Evolutionary conservation across 75 land plant genomes (phyloP).

Genomic region (Cupressus sempervirens): DNA sequence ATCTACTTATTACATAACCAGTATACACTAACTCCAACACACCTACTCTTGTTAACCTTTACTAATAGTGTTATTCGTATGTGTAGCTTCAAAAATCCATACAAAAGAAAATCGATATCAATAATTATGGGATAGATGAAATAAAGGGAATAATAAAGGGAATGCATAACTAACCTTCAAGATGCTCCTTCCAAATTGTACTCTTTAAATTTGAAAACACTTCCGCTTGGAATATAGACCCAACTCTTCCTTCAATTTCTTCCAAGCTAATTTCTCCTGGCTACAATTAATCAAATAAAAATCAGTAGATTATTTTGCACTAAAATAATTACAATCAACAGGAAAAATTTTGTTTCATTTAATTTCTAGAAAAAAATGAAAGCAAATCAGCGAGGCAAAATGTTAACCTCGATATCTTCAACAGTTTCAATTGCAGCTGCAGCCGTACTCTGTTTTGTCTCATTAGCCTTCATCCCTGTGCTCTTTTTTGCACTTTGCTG

Average conservation of each 20-base stretch:
- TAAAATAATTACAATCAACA: not conserved
- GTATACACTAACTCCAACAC: not conserved
- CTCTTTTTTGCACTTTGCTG: constrained; percentile 64
- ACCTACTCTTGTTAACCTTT: not conserved
- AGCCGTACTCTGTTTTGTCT: constrained; percentile 37
- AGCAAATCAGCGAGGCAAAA: not conserved
- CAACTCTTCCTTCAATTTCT: constrained; percentile 34
- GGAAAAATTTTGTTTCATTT: not conserved
- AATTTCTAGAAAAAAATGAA: not conserved
- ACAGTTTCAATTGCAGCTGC: constrained; percentile 24
- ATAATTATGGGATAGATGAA: not conserved
- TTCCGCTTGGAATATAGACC: constrained; percentile 28
- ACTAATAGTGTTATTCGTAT: not conserved
- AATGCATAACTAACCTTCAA: constrained; percentile 30
- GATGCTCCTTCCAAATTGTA: constrained; percentile 48
- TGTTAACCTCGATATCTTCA: constrained; percentile 79
- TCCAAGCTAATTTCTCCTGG: constrained; percentile 43
- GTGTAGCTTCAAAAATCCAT: not conserved
- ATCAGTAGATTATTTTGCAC: not conserved
- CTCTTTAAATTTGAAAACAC: constrained; percentile 38
- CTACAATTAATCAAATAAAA: constrained; percentile 11
- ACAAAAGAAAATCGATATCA: not conserved
- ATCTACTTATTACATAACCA: not conserved
- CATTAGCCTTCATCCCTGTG: constrained; percentile 51
- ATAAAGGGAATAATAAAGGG: no score